Base-by-base conservation (phyloP, 495 filamentous ascomycete species). In the Evansstolkia leycettana region DNA sequence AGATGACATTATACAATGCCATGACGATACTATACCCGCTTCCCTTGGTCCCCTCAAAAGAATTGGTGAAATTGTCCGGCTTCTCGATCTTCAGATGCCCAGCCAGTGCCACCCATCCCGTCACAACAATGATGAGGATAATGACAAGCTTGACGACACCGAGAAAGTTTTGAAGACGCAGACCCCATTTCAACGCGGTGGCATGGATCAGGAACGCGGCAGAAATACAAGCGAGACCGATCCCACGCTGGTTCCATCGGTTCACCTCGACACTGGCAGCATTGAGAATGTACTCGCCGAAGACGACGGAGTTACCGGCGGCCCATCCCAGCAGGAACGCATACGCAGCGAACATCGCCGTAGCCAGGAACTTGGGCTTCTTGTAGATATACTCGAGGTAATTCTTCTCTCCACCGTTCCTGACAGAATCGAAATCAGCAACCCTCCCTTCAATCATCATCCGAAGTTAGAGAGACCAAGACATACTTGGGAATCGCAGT, bases 391-490 rank as follows among this genome's bases (percentile, higher is more conserved):
- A 72, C 52, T 84, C 76, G 36, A 82, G 72, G 39, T 82, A 82
- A 47, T 79, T 76, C 52, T 84, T 84, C 33, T 75, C 68, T 15
- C 79, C 79, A 16, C 81, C 77, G n/a, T 72, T 78, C 33, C n/a
- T n/a, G n/a, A n/a, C n/a, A n/a, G 55, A 58, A 31, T 1, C n/a
- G n/a, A n/a, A 10, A 32, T 30, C n/a, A n/a, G n/a, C n/a, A n/a
- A n/a, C n/a, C n/a, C n/a, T n/a, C n/a, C n/a, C n/a, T n/a, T n/a
- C n/a, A n/a, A n/a, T n/a, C n/a, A n/a, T n/a, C n/a, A n/a, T 42
- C 34, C 24, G 24, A 26, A 26, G 6, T 26, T 5, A 30, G 28
- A 30, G n/a, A 13, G n/a, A n/a, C n/a, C n/a, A n/a, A n/a, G n/a
- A n/a, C n/a, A n/a, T n/a, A n/a, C n/a, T 44, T 58, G 4, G 57